Conservation (phyloP, 371 early-diverging fungal species). For the Umbelopsis sp. region DNA sequence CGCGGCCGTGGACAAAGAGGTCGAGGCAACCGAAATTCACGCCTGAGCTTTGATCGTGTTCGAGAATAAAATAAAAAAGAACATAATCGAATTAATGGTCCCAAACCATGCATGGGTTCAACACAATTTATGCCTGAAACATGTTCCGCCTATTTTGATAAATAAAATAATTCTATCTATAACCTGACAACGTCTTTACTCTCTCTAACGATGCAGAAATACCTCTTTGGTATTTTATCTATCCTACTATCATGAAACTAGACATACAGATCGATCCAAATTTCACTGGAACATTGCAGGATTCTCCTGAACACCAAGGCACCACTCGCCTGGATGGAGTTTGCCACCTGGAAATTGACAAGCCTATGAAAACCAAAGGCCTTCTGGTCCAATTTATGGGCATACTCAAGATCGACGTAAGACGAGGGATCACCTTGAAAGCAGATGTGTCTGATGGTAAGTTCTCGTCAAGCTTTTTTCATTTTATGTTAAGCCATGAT, state of each 20-base stretch:
- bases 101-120: background rate
- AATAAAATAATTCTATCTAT: background rate
- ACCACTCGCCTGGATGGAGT: background rate
- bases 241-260: slow-evolving; percentile 44
- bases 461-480: background rate
- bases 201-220: slow-evolving; percentile 71
- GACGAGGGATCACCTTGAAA: background rate
- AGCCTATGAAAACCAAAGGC: slow-evolving; percentile 3
- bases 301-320: background rate
- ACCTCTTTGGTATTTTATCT: slow-evolving; percentile 84
- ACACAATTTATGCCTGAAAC: slow-evolving; percentile 1
- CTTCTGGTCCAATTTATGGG: background rate
- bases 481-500: too few species aligned
- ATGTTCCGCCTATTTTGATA: background rate
- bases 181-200: background rate
- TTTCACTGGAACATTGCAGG: slow-evolving; percentile 1
- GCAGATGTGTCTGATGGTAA: slow-evolving; percentile 9
- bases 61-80: background rate
- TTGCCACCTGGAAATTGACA: slow-evolving; percentile 3
- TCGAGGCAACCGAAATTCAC: slow-evolving; percentile 10
- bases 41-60: slow-evolving; percentile 1
- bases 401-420: background rate
- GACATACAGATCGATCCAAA: background rate
- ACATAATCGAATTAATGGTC: background rate
- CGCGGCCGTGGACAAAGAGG: slow-evolving; percentile 17